Conservation (phyloP, 768 basidiomycete genomes). For the Daedaleopsis sinensis region DNA sequence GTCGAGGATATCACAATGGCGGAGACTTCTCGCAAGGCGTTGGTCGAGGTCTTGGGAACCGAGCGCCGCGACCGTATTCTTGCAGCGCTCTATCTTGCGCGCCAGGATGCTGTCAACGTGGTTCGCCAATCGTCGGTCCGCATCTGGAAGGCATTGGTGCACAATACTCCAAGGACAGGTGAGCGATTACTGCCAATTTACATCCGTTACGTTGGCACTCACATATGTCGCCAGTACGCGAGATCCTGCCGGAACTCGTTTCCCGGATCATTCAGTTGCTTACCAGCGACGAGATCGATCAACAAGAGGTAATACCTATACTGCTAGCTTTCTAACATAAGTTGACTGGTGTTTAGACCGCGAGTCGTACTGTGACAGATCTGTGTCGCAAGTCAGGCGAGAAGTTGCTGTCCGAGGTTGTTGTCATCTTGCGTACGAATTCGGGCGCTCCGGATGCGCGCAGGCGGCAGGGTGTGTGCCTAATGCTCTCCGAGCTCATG, state of each 20-base stretch:
- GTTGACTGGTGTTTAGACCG: constrained; percentile 76
- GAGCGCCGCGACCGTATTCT: constrained; percentile 92
- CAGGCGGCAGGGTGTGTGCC: constrained; percentile 83
- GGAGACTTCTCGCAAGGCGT: constrained; percentile 83
- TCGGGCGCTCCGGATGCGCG: constrained; percentile 62
- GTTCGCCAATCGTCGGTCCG: constrained; percentile 92
- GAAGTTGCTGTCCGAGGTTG: constrained; percentile 80
- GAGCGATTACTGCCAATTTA: constrained; percentile 19
- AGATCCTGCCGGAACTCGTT: constrained; percentile 87
- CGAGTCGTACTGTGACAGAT: constrained; percentile 85
- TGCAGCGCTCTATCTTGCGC: constrained; percentile 87
- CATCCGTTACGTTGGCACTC: not conserved
- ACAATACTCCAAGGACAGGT: constrained; percentile 93
- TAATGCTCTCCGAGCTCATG: constrained; percentile 89
- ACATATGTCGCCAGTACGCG: constrained; percentile 60
- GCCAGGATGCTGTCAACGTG: constrained; percentile 88
- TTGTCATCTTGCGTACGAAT: constrained; percentile 73
- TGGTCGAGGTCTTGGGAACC: constrained; percentile 84
- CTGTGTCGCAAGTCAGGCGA: constrained; percentile 96
- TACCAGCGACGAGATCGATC: constrained; percentile 79
- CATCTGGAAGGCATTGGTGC: constrained; percentile 97
- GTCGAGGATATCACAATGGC: constrained; percentile 63
- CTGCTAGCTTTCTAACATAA: not conserved
- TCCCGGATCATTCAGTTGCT: constrained; percentile 76
- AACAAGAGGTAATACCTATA: constrained; percentile 70